Conservation (phyloP, 768 basidiomycete species). For the Hygrophorus russula region DNA sequence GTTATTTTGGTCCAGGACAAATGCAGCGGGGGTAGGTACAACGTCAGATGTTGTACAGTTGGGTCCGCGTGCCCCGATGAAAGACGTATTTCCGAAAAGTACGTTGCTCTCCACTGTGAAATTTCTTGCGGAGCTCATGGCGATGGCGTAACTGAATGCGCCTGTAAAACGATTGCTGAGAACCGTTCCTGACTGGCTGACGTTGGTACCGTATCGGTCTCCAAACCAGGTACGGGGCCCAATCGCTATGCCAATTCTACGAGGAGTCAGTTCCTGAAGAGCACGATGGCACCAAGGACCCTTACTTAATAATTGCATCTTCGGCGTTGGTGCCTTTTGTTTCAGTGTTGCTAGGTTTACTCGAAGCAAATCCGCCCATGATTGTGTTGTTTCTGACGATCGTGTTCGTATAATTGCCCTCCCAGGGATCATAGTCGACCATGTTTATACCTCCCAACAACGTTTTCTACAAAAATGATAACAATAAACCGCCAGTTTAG, state of each 20-base stretch:
- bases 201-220: conserved; percentile 35
- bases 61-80: conserved; percentile 58
- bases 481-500: conserved; percentile 1
- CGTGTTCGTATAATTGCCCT: conserved; percentile 54
- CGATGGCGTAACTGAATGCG: conserved; percentile 68
- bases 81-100: conserved; percentile 60
- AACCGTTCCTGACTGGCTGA: conserved; percentile 44
- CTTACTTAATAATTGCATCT: conserved; percentile 63
- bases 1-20: conserved; percentile 40
- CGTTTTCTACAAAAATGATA: conserved; percentile 35
- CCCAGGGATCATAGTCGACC: conserved; percentile 61
- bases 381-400: conserved; percentile 59
- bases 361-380: conserved; percentile 56
- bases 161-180: conserved; percentile 47
- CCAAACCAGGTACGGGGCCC: conserved; percentile 75
- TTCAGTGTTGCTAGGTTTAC: conserved; percentile 24
- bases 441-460: conserved; percentile 69
- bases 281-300: neutral
- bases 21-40: conserved; percentile 45
- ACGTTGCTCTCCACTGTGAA: conserved; percentile 57
- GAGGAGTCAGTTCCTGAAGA: conserved; percentile 3
- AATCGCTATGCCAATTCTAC: conserved; percentile 70
- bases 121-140: conserved; percentile 47
- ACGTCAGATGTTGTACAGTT: conserved; percentile 44
- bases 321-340: conserved; percentile 44